Base-by-base conservation (phyloP, 768 basidiomycete genomes). In the Auricularia sp. region DNA sequence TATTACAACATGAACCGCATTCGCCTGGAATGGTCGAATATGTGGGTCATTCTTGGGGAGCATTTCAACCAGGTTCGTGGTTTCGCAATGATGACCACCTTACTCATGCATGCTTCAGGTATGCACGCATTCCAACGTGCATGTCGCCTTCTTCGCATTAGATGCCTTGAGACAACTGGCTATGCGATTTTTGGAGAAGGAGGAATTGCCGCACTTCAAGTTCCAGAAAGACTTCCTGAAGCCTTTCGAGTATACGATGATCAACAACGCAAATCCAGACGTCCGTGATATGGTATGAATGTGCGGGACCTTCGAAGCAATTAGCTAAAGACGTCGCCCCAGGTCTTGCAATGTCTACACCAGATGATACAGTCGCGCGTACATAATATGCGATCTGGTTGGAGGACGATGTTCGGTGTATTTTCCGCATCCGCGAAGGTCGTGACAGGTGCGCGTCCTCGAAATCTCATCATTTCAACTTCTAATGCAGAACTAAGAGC, bases 1-100 rank as follows among this genome's bases (percentile, higher is more conserved):
- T 99, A 99, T 75, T 99, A 99, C 77, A 99, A 99, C 76, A 99
- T 99, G 97, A 88, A 81, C 67, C 88, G 97, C 60, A 98, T 99
- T 72, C 91, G 97, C 75, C 77, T 99, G 60, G 97, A 99, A 74
- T 99, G 97, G 97, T 93, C 92, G 0, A 91, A 92, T 74, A 80
- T 99, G 66, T 99, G 97, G 97, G 89, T 91, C 70, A 98, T 98
- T 61, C 77, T 99, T 10, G 97, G 97, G 61, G 94, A 97, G 74
- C 97, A 99, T 75, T 98, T 99, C 77, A 98, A 99, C 72, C 90
- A 98, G 75, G 96, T 93, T 70, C 67, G 79, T 72, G 18, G 33
- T 42, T 42, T 14, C 34, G 14, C 2, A 63, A 47, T 29, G 43
- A 21, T 18, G n/a, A 34, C 44, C 56, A 53, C 35, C 43, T 53